Evolutionary conservation across 441 rosid species (phyloP).

Genomic region (Croton laevigatus): DNA sequence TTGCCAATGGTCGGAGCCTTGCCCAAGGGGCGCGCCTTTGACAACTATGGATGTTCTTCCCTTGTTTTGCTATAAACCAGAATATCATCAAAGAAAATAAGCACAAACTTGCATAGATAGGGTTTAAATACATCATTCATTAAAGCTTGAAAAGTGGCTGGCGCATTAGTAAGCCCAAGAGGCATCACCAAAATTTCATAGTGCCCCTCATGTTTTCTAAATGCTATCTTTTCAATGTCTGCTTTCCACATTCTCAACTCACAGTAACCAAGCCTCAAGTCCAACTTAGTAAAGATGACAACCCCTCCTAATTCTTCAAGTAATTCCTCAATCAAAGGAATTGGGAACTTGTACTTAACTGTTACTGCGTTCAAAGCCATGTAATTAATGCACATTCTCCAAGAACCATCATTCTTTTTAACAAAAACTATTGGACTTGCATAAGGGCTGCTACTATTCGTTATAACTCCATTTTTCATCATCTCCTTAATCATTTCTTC

Average conservation of each 20-base stretch:
- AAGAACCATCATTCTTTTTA: neutral
- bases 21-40: too few relatives aligned
- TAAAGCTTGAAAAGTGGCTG: neutral
- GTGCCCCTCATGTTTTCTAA: neutral
- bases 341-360: neutral
- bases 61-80: too few relatives aligned
- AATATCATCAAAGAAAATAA: too few relatives aligned
- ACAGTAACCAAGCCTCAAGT: neutral
- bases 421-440: neutral
- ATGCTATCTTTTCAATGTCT: neutral
- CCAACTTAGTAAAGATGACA: neutral
- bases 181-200: too few relatives aligned
- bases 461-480: neutral
- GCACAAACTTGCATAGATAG: neutral
- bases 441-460: neutral
- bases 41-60: too few relatives aligned
- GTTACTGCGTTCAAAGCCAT: neutral
- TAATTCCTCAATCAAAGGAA: neutral
- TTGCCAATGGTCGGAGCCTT: too few relatives aligned
- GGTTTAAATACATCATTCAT: neutral
- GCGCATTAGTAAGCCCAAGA: neutral
- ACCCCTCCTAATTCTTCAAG: neutral
- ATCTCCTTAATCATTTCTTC: neutral
- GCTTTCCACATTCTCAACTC: neutral
- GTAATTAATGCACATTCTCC: neutral